These are phyloP conservation scores for Phytophthora pinifolia DNA, from an alignment of 352 stramenopile genomes.

Conservation along the genomic window DNA sequence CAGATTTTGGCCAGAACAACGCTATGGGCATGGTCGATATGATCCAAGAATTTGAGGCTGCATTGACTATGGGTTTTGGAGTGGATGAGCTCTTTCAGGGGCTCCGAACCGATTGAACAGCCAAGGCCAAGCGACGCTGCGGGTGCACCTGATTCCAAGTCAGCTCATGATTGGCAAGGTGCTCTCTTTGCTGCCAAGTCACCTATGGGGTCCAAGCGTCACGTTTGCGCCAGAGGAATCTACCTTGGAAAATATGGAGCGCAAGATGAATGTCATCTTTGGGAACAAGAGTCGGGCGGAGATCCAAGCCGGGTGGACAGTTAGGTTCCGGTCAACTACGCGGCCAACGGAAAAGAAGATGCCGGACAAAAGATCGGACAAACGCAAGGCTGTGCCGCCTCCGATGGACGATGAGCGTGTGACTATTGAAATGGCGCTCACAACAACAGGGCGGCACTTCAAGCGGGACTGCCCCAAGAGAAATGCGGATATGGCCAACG, in stretches of 20 bases:
- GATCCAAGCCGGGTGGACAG: too few relatives aligned
- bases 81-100: too few relatives aligned
- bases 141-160: too few relatives aligned
- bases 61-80: background rate
- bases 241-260: conserved; percentile 4
- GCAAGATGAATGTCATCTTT: conserved; percentile 8
- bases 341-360: too few relatives aligned
- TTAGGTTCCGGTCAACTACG: too few relatives aligned
- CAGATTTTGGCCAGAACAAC: background rate
- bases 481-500: background rate
- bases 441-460: background rate
- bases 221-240: background rate
- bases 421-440: too few relatives aligned
- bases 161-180: too few relatives aligned
- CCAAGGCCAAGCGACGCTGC: too few relatives aligned
- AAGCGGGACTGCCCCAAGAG: conserved; percentile 1
- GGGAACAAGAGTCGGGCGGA: conserved; percentile 1
- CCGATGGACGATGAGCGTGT: conserved; percentile 1
- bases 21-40: conserved; percentile 3
- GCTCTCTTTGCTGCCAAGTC: too few relatives aligned
- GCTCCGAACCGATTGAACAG: too few relatives aligned
- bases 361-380: background rate
- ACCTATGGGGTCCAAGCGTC: too few relatives aligned
- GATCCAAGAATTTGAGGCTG: conserved; percentile 1
- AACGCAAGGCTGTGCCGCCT: background rate